Conservation (phyloP, 1,284 basidiomycete species). For the Microbotryum silenes-acaulis region DNA sequence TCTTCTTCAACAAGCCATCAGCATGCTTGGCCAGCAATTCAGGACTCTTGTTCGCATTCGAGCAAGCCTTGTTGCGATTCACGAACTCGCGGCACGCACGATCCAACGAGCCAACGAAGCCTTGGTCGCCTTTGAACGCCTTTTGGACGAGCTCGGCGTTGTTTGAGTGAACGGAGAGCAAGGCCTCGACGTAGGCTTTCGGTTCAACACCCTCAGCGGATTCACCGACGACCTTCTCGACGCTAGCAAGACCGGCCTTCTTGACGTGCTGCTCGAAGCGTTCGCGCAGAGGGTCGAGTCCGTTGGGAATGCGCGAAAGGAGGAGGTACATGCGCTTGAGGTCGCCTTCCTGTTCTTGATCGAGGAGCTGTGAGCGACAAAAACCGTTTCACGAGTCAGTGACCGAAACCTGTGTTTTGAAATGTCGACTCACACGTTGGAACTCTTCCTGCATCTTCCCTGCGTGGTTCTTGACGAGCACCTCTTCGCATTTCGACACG, state of each 20-base stretch:
- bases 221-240: constrained; percentile 58
- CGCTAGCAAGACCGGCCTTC: constrained; percentile 71
- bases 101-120: constrained; percentile 90
- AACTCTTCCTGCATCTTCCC: constrained; percentile 91
- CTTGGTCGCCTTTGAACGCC: constrained; percentile 88
- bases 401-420: too few species aligned
- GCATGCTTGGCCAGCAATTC: constrained; percentile 91
- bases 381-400: too few species aligned
- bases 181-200: constrained; percentile 86
- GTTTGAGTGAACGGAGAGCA: constrained; percentile 85
- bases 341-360: constrained; percentile 89
- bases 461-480: constrained; percentile 81
- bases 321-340: constrained; percentile 91
- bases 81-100: constrained; percentile 91
- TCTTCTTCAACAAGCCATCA: constrained; percentile 85
- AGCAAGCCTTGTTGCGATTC: constrained; percentile 87
- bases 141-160: constrained; percentile 83
- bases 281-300: constrained; percentile 82
- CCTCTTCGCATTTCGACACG: constrained; percentile 82
- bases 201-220: constrained; percentile 54
- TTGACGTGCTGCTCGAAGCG: constrained; percentile 95
- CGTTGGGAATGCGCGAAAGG: constrained; percentile 78
- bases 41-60: constrained; percentile 74
- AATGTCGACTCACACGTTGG: constrained; percentile 49
- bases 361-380: constrained; percentile 52